Evolutionary conservation across 2,329 filamentous ascomycete species (phyloP).

Genomic region (Aspergillus glaucus): DNA sequence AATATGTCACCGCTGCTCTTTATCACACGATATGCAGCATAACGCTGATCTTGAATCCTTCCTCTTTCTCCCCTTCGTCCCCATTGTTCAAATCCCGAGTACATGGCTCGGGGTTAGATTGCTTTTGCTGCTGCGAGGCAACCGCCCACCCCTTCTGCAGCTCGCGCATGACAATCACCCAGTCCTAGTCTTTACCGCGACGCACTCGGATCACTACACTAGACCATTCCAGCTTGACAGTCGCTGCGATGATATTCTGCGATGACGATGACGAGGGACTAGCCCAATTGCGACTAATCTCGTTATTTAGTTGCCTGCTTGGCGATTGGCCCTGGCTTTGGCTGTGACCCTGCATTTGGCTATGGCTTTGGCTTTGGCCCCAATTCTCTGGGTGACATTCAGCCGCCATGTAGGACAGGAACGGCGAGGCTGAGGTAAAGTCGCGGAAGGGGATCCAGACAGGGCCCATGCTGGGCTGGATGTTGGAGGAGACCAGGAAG

Average conservation of each 20-base stretch:
- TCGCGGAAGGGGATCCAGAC: slow-evolving; percentile 12
- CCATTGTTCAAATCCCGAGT: not conserved
- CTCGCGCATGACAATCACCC: slow-evolving; percentile 6
- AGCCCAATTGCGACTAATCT: slow-evolving; percentile 1
- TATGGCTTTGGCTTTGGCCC: not conserved
- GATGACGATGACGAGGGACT: not conserved
- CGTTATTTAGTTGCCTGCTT: slow-evolving; percentile 7
- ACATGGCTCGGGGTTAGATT: not conserved
- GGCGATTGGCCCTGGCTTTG: not conserved
- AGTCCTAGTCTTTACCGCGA: slow-evolving; percentile 12
- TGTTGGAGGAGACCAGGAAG: slow-evolving; percentile 12
- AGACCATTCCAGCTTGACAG: slow-evolving; percentile 17
- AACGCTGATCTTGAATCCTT: slow-evolving; percentile 11
- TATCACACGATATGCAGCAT: slow-evolving; percentile 9
- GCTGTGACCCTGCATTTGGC: not conserved
- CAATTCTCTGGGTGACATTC: slow-evolving; percentile 9
- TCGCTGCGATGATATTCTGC: slow-evolving; percentile 10
- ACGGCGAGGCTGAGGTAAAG: slow-evolving; percentile 9
- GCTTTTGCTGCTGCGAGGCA: not conserved
- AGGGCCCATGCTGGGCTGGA: slow-evolving; percentile 9
- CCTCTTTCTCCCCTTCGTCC: not conserved
- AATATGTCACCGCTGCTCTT: not conserved
- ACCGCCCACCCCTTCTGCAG: slow-evolving; percentile 11
- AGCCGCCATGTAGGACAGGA: slow-evolving; percentile 10
- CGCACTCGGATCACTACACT: slow-evolving; percentile 14